Percentiles rank a stretch among this genome's conserved stretches.
Conservation (phyloP, 306 rosid genomes). For the Crotalaria pallida region DNA sequence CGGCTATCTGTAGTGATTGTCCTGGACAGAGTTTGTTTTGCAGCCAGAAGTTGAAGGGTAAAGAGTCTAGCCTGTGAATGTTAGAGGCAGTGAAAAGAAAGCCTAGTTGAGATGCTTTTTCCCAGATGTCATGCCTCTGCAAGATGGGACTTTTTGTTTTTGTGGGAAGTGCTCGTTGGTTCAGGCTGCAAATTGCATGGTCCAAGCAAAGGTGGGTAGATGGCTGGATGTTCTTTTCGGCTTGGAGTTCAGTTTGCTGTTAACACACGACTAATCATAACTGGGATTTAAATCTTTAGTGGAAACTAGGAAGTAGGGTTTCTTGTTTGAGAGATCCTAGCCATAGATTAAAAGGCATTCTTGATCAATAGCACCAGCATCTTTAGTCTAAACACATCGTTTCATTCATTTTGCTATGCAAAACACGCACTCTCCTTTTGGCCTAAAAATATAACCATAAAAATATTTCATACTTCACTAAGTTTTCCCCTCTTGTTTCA, state of each 20-base stretch:
- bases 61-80: constrained; percentile 1
- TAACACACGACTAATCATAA: background rate
- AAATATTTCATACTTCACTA: too few relatives aligned
- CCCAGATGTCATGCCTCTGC: background rate
- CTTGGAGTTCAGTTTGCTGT: constrained; percentile 6
- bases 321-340: too few relatives aligned
- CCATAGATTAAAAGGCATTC: too few relatives aligned
- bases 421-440: too few relatives aligned
- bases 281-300: background rate
- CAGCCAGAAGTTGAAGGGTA: constrained; percentile 30
- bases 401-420: too few relatives aligned
- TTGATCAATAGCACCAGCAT: too few relatives aligned
- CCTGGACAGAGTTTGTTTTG: constrained; percentile 16
- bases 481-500: too few relatives aligned
- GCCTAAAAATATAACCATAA: too few relatives aligned
- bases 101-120: background rate
- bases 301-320: background rate
- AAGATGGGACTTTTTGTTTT: background rate
- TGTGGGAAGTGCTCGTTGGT: background rate
- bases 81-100: constrained; percentile 17
- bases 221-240: background rate
- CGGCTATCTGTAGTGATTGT: background rate
- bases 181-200: background rate
- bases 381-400: too few relatives aligned
- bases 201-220: background rate